Conservation (phyloP, 1,284 basidiomycete species). For the Sutorius eximius region DNA sequence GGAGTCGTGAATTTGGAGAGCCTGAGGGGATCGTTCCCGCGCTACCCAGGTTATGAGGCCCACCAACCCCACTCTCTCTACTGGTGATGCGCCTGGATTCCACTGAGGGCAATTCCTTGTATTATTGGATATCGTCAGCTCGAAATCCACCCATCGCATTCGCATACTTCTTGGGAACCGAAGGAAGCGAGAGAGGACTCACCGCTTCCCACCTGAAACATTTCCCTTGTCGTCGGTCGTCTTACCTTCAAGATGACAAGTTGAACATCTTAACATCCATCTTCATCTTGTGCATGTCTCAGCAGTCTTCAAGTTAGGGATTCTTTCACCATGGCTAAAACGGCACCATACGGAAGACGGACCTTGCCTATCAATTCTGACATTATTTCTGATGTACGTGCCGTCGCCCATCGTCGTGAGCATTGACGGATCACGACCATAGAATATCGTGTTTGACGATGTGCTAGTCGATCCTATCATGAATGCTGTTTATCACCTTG, state of each 20-base stretch:
- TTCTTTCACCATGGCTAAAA: background rate
- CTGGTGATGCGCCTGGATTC: no score
- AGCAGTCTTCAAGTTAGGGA: no score
- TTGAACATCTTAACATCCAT: background rate
- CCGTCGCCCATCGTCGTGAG: no score
- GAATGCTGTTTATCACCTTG: conserved; percentile 36
- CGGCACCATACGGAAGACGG: conserved; percentile 41
- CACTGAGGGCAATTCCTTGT: no score
- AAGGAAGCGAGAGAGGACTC: background rate
- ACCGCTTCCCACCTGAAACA: no score
- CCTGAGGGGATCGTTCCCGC: no score
- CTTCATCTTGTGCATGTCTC: background rate
- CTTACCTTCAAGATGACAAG: background rate
- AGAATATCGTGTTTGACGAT: conserved; percentile 30
- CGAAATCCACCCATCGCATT: no score
- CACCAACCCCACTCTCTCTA: no score
- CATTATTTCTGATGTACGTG: conserved; percentile 15
- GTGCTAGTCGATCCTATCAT: conserved; percentile 35
- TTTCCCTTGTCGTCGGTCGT: background rate
- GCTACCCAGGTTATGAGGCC: no score
- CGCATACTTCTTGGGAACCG: no score
- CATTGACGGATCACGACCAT: background rate
- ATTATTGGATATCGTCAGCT: no score
- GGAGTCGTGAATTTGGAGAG: no score
- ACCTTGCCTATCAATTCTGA: conserved; percentile 36